phyloP scores from a whole-genome alignment of 306 rosid genomes.

The Mimosa pudica region DNA sequence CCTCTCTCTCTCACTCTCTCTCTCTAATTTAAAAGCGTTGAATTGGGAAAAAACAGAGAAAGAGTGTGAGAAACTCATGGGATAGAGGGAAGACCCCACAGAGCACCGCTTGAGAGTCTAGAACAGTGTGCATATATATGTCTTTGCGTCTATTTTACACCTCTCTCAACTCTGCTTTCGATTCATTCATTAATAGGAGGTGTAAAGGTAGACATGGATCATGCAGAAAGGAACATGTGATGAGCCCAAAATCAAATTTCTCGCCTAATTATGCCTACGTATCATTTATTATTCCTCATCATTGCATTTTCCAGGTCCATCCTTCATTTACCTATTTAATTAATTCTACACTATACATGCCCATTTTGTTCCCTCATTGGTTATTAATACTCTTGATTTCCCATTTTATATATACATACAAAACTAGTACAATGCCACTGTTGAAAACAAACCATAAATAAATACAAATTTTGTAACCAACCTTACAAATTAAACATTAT shows the following conservation, averaged over 20 bases:
- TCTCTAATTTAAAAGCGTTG: no score
- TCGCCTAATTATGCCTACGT: constrained; percentile 58
- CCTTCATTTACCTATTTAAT: constrained; percentile 29
- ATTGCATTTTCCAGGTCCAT: constrained; percentile 37
- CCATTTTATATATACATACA: no score
- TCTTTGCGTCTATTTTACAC: constrained; percentile 97
- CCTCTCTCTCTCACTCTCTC: no score
- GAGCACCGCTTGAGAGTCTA: constrained; percentile 51
- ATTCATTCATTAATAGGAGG: constrained; percentile 44
- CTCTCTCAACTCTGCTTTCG: constrained; percentile 43
- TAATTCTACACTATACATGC: constrained; percentile 27
- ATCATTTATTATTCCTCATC: constrained; percentile 49
- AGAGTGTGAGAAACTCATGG: constrained; percentile 53
- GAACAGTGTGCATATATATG: constrained; percentile 55
- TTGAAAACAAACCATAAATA: no score
- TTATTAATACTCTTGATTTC: constrained; percentile 20
- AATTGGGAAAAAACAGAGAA: constrained; percentile 24
- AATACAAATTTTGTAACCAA: background rate
- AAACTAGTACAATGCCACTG: no score
- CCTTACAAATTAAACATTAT: constrained; percentile 3
- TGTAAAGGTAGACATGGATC: constrained; percentile 54
- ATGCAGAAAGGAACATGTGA: constrained; percentile 54
- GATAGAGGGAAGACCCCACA: constrained; percentile 46
- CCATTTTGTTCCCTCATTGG: constrained; percentile 20
- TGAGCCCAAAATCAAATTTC: constrained; percentile 53